phyloP scores from a whole-genome alignment of 768 basidiomycete species.

The Trametes villosa region DNA sequence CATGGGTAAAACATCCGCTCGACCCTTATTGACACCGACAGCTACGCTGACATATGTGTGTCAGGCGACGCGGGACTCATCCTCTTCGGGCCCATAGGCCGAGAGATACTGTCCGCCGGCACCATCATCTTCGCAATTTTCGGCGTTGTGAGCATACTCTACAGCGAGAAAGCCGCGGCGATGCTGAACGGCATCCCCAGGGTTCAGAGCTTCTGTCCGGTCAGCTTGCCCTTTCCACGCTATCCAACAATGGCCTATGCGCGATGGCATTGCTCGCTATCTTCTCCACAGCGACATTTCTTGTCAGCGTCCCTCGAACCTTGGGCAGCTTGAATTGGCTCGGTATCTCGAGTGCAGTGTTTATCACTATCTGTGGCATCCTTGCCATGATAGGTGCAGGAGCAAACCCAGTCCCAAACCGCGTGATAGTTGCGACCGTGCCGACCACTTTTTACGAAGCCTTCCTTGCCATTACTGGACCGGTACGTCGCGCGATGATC shows the following conservation, averaged over 20 bases:
- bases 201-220: conserved; percentile 55
- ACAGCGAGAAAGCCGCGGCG: too few relatives aligned
- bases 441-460: conserved; percentile 50
- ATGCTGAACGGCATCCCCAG: conserved; percentile 30
- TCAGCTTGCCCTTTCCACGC: conserved; percentile 52
- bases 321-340: conserved; percentile 52
- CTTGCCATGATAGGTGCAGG: conserved; percentile 57
- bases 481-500: conserved; percentile 38
- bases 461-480: conserved; percentile 57
- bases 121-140: conserved; percentile 58
- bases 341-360: conserved; percentile 45
- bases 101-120: conserved; percentile 50
- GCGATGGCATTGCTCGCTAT: conserved; percentile 50
- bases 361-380: conserved; percentile 51
- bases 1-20: conserved; percentile 46
- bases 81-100: conserved; percentile 49
- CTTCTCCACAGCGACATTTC: conserved; percentile 47
- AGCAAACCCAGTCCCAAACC: conserved; percentile 46
- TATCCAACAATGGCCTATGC: conserved; percentile 55
- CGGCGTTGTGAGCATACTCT: conserved; percentile 21
- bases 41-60: not conserved
- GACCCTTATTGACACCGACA: not conserved
- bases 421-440: conserved; percentile 43
- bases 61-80: conserved; percentile 56
- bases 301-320: conserved; percentile 52